A percentile compares a stretch with the other conserved stretches of the same genome.
Conservation (phyloP, 306 rosid species). For the Rosa multiflora region DNA sequence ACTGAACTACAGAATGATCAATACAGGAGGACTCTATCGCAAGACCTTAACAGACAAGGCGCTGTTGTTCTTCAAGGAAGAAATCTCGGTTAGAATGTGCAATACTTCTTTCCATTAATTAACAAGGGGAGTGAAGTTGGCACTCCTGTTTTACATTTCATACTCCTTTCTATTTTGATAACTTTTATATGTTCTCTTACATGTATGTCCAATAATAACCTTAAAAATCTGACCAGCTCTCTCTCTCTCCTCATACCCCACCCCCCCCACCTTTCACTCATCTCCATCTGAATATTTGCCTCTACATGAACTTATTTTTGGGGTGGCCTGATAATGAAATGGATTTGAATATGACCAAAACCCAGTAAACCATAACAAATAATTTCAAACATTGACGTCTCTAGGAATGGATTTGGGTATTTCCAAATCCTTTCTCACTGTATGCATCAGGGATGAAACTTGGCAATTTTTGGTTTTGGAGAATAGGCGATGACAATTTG, state of each 20-base stretch:
- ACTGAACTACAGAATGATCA: conserved; percentile 54
- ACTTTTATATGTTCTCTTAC: not conserved
- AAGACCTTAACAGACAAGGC: conserved; percentile 98
- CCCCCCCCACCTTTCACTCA: not conserved
- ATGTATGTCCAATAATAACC: not conserved
- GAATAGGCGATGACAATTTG: not conserved
- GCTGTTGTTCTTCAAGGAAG: conserved; percentile 98
- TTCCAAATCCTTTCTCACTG: not conserved
- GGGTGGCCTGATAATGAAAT: too few species aligned
- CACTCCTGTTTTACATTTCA: not conserved
- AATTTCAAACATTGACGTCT: not conserved
- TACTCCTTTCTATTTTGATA: not conserved
- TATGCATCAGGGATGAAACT: not conserved
- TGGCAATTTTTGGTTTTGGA: not conserved
- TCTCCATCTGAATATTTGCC: not conserved
- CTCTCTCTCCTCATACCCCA: not conserved
- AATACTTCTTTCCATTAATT: conserved; percentile 2
- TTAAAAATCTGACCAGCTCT: not conserved
- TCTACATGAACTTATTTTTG: not conserved
- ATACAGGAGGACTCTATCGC: conserved; percentile 74
- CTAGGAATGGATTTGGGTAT: not conserved
- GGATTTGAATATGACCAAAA: not conserved
- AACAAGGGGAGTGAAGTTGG: not conserved
- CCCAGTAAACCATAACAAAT: not conserved
- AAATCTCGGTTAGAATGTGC: conserved; percentile 54